Evolutionary conservation across 495 filamentous ascomycete species (phyloP).

Genomic region (Apodospora peruviana): DNA sequence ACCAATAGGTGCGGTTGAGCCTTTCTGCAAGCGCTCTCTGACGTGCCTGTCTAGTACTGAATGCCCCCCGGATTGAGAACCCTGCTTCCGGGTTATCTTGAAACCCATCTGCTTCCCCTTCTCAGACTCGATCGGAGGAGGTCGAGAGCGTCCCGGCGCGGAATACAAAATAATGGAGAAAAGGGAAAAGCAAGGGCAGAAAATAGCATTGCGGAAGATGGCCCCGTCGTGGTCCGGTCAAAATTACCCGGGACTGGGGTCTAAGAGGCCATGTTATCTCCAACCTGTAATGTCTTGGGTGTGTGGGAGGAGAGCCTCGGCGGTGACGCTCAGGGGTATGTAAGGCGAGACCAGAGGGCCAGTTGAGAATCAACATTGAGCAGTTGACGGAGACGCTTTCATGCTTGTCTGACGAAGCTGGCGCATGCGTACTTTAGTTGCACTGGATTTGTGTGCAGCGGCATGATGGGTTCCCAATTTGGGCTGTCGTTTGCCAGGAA

Average conservation of each 20-base stretch:
- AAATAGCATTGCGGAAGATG: too few relatives aligned
- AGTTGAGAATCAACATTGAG: neutral
- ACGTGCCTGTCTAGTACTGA: neutral
- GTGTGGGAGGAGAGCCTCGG: too few relatives aligned
- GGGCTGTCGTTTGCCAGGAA: neutral
- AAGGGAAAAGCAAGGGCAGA: too few relatives aligned
- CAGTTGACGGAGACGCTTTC: neutral
- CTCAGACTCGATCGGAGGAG: too few relatives aligned
- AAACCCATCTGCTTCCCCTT: neutral
- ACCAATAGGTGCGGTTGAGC: neutral
- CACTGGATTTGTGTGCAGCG: neutral
- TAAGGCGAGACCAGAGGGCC: neutral
- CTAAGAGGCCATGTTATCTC: neutral
- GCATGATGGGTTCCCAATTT: neutral
- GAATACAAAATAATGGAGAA: too few relatives aligned
- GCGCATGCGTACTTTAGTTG: neutral
- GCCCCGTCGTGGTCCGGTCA: too few relatives aligned
- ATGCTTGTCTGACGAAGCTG: neutral
- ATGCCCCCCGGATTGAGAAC: neutral
- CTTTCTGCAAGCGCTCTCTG: neutral
- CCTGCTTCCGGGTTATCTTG: neutral
- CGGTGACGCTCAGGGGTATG: too few relatives aligned
- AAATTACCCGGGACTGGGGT: too few relatives aligned
- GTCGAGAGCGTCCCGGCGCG: too few relatives aligned
- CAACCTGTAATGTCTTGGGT: too few relatives aligned